Evolutionary conservation across 192 early-diverging fungal genomes (phyloP), one percentile per base, ranked within the genome.

Genomic region (Cladochytrium replicatum): DNA sequence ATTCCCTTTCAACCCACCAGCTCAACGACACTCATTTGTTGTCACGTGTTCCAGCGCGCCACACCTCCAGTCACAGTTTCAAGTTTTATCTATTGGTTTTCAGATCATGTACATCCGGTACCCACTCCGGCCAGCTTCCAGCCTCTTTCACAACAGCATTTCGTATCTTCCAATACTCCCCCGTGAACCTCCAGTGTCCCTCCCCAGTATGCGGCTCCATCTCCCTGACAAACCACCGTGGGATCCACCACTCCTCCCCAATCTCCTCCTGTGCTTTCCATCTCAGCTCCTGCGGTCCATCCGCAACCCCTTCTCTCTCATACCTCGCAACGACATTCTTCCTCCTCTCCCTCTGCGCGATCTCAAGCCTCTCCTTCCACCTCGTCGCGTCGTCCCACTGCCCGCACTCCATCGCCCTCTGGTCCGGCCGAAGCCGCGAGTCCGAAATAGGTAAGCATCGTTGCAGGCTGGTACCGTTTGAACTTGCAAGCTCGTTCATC

Each of bases 361-460:
- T 71, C 61, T 93, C 87, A 17, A 88, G 58, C 0, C 75, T 54
- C 15, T 81, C 80, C 55, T 93, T 93, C 45, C 80, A 71, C 2
- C 55, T 58, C 41, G 78, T 78, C 6, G 89, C 87, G 5, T 71
- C n/a, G 43, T 89, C 83, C 56, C 86, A 93, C 46, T 81, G 69
- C 8, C 83, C 86, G 25, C 64, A 71, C 56, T 93, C 89, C 86
- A 93, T 85, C 0, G 85, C 85, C 2, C 78, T 61, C 66, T 93
- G 89, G 57, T 93, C 87, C 13, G 85, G 85, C 11, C 87, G 73
- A 52, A 88, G 75, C 38, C 89, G 74, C 17, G 83, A 89, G 56
- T 93, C 89, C 2, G 86, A 86, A 6, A 77, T 82, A 23, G 85
- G 85, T n/a, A n/a, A n/a, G n/a, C n/a, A n/a, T n/a, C n/a, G n/a